Evolutionary conservation across 2,329 filamentous ascomycete genomes (phyloP), one percentile per base, ranked within the genome.

Genomic region (Calonectria montana): DNA sequence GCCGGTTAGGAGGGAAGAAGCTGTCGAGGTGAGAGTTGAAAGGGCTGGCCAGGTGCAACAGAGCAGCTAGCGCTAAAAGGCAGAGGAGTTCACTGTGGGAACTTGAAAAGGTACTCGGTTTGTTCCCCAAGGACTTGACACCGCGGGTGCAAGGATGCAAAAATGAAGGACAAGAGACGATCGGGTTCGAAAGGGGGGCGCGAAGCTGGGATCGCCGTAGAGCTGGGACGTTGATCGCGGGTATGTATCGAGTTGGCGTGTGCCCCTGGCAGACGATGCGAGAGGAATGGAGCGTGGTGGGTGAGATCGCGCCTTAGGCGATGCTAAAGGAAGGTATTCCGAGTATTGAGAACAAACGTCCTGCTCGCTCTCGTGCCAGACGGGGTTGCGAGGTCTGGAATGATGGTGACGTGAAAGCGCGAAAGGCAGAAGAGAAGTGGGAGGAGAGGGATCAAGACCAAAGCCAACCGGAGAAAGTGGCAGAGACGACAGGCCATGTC

Each of bases 281-380:
- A 65, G 71, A 64, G 67, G 71, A 76, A 73, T 74, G 72, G 47
- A 74, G 69, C 67, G 68, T 43, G 63, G 57, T 53, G 64, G 70
- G 75, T 71, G 64, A 63, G 69, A 70, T 73, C 63, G 75, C 74
- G 73, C 41, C 71, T 39, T 75, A 70, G 66, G 55, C 57, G 66
- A 67, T 50, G 50, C 18, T 59, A 73, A 74, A 73, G 69, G 72
- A 77, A 67, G 63, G 74, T 67, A 72, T 65, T 70, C 48, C 35
- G 47, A 47, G 72, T 72, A 75, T 71, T 69, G 72, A 66, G 67
- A 72, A 67, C 70, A 71, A 77, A 48, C 75, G 75, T 76, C 79
- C 72, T 76, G 64, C 70, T 74, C 73, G 76, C 75, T 80, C 73
- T 81, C 80, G 80, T 81, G 72, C 80, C 80, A 81, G 80, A 81